A percentile compares a stretch with the other conserved stretches of the same genome.
phyloP scores from a whole-genome alignment of 1,284 basidiomycete genomes.

The Fomitopsis betulina region DNA sequence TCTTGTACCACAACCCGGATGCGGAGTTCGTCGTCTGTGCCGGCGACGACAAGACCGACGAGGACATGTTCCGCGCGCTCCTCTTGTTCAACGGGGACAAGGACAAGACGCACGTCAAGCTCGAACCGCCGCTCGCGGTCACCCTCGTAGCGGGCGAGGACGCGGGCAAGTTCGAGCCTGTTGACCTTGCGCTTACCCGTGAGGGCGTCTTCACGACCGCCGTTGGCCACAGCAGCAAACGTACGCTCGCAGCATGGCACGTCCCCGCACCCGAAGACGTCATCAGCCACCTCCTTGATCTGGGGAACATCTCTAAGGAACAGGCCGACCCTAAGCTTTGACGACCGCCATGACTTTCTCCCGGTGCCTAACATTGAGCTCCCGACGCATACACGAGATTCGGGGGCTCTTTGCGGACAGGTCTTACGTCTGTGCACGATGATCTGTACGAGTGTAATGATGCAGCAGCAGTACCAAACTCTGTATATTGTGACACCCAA shows the following conservation, averaged over 20 bases:
- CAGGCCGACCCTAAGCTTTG: conserved; percentile 18
- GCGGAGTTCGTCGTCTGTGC: conserved; percentile 96
- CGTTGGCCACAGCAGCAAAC: conserved; percentile 82
- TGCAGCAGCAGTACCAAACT: neutral
- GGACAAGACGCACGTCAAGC: conserved; percentile 40
- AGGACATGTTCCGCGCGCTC: conserved; percentile 94
- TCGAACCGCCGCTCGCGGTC: conserved; percentile 75
- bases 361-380: neutral
- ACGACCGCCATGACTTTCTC: conserved; percentile 2
- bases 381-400: conserved; percentile 1
- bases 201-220: conserved; percentile 85
- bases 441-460: conserved; percentile 9
- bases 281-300: conserved; percentile 62
- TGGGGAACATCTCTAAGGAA: conserved; percentile 29
- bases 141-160: conserved; percentile 42
- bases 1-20: conserved; percentile 89
- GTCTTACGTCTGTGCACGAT: neutral
- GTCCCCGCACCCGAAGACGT: conserved; percentile 77
- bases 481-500: conserved; percentile 6
- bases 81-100: conserved; percentile 53
- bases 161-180: conserved; percentile 37
- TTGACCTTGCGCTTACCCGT: conserved; percentile 59
- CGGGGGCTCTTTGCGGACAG: neutral
- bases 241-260: conserved; percentile 87
- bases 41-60: conserved; percentile 98